phyloP scores from a whole-genome alignment of 2,329 filamentous ascomycete genomes.

The Botrytis galanthina region DNA sequence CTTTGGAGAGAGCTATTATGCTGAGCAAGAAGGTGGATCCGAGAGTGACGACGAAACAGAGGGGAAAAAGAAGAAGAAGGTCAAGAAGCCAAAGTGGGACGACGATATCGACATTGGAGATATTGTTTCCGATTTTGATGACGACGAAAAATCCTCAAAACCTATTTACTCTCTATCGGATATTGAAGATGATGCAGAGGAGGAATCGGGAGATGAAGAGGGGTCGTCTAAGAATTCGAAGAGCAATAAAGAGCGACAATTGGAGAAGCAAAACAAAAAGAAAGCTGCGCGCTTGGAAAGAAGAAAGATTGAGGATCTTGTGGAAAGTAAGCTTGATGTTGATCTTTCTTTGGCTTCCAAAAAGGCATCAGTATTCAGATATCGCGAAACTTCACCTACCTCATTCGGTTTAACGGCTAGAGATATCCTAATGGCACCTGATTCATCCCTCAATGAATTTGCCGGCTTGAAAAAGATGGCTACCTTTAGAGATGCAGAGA shows the following conservation, averaged over 20 bases:
- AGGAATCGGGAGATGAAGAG: conserved; percentile 42
- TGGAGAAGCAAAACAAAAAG: conserved; percentile 57
- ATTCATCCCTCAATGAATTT: conserved; percentile 82
- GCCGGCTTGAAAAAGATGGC: conserved; percentile 94
- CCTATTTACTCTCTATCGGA: conserved; percentile 58
- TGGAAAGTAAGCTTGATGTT: conserved; percentile 77
- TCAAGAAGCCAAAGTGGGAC: conserved; percentile 88
- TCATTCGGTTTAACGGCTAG: conserved; percentile 84
- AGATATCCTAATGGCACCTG: conserved; percentile 88
- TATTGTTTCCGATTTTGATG: conserved; percentile 81
- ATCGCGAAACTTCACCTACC: conserved; percentile 89
- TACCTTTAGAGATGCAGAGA: conserved; percentile 80
- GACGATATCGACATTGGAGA: conserved; percentile 98
- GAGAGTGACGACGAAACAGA: conserved; percentile 55
- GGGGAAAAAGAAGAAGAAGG: conserved; percentile 56
- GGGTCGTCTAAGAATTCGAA: conserved; percentile 54
- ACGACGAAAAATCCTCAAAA: conserved; percentile 49
- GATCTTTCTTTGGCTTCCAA: conserved; percentile 59
- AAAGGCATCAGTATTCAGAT: conserved; percentile 65
- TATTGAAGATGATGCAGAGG: conserved; percentile 44
- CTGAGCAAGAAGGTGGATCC: conserved; percentile 61
- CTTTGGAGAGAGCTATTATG: conserved; percentile 92
- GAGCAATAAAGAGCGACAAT: conserved; percentile 59
- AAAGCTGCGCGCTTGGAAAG: conserved; percentile 77
- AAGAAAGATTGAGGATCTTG: conserved; percentile 77